Percentiles rank a stretch among this genome's conserved stretches.
phyloP scores from a whole-genome alignment of 2,329 filamentous ascomycete species.

The Monilinia fructicola region DNA sequence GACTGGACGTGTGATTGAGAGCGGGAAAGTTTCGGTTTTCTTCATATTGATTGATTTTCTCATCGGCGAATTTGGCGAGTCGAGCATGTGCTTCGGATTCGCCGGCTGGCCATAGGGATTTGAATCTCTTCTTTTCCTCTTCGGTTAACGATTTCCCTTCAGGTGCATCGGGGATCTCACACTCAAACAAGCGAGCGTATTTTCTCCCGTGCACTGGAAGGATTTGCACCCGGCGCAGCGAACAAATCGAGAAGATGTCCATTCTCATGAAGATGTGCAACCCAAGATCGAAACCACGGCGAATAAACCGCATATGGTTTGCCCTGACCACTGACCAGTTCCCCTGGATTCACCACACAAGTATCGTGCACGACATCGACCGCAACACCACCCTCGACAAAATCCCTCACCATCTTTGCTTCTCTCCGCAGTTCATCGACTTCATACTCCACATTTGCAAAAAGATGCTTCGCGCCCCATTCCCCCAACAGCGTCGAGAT shows the following conservation, averaged over 20 bases:
- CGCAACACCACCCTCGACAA: constrained; percentile 62
- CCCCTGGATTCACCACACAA: constrained; percentile 76
- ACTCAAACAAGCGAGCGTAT: constrained; percentile 59
- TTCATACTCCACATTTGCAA: constrained; percentile 86
- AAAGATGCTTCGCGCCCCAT: constrained; percentile 76
- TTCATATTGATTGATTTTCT: constrained; percentile 62
- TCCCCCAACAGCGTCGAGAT: constrained; percentile 64
- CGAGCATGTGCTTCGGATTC: constrained; percentile 68
- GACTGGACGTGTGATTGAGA: constrained; percentile 60
- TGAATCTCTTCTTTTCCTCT: constrained; percentile 59
- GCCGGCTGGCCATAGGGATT: constrained; percentile 68
- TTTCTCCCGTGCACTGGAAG: constrained; percentile 44
- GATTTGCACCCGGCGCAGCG: constrained; percentile 58
- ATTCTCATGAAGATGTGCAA: constrained; percentile 69
- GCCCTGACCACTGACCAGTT: constrained; percentile 63
- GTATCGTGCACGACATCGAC: constrained; percentile 78
- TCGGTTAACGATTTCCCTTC: constrained; percentile 59
- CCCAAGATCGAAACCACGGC: constrained; percentile 79
- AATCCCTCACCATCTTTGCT: constrained; percentile 59
- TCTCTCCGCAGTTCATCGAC: constrained; percentile 86
- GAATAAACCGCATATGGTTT: constrained; percentile 82
- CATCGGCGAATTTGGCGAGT: constrained; percentile 65
- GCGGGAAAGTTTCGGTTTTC: constrained; percentile 65
- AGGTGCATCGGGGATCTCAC: constrained; percentile 60
- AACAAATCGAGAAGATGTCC: constrained; percentile 63